Evolutionary conservation across 2,329 filamentous ascomycete genomes (phyloP), one percentile per base, ranked within the genome.

Genomic region (Fusarium annulatum): DNA sequence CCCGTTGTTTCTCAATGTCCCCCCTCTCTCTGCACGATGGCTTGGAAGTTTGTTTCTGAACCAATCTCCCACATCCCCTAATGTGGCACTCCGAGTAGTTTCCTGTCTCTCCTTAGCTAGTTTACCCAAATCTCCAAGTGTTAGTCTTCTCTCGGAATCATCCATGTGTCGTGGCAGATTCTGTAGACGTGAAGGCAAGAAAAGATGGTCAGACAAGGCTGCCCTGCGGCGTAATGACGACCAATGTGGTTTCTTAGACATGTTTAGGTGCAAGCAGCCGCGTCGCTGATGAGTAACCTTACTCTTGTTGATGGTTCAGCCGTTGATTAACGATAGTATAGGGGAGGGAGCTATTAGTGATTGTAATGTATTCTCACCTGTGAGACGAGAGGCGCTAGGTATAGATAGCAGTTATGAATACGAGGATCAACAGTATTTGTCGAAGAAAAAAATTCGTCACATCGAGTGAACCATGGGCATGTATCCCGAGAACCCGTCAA

Each of bases 11-110:
- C 86, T 85, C 46, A 80, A 62, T 3, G 87, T 89, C 15, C 87
- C 84, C 26, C 88, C 87, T 36, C 84, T 83, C 69, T 89, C 88
- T 2, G 85, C 82, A 11, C 84, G 85, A 64, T 85, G 82, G 69
- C 84, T 86, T 1, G 88, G 87, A 15, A 88, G 79, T 5, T 89
- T 80, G 59, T 79, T 85, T 63, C 79, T 85, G 64, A 89, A 78
- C 76, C 87, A 86, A 52, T 79, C 78, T 19, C 81, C 74, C 18
- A 87, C 33, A 28, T 72, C 71, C 18, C 67, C 71, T 26, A 73
- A 48, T 9, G 71, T 73, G n/a, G 41, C 23, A 23, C 62, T 68
- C 39, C 46, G 67, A 30, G 55, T 38, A 56, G 62, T 67, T 15
- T 68, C 39, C 30, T 68, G 62, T 34, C 34, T 80, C 55, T 79